phyloP scores from a whole-genome alignment of 441 rosid genomes.

The Adansonia grandidieri region DNA sequence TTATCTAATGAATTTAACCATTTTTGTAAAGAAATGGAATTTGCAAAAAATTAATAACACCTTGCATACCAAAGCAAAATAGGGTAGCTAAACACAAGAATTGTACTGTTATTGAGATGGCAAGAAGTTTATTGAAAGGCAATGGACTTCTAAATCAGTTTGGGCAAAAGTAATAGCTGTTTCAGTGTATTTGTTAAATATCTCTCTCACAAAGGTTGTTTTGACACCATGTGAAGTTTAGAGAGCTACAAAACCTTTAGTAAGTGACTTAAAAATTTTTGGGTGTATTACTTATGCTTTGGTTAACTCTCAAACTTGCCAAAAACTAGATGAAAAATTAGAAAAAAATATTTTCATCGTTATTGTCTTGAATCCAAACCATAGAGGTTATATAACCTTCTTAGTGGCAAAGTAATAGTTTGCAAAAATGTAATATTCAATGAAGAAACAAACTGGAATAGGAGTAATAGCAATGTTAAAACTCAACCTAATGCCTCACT shows the following conservation, averaged over 20 bases:
- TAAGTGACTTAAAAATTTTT: background rate
- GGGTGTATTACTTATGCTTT: background rate
- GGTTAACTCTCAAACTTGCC: background rate
- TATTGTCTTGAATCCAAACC: background rate
- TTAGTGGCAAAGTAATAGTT: background rate
- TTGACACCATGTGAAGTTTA: background rate
- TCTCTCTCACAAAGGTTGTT: background rate
- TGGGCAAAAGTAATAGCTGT: background rate
- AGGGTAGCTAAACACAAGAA: background rate
- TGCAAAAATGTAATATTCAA: background rate
- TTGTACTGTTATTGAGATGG: too few species aligned
- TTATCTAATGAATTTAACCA: background rate
- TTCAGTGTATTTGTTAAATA: too few species aligned
- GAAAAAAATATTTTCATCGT: background rate
- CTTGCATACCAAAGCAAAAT: background rate
- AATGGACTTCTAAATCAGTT: too few species aligned
- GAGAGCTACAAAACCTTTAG: background rate
- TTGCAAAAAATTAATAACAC: background rate
- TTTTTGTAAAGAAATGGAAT: background rate
- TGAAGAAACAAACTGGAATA: background rate
- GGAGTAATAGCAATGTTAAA: too few species aligned
- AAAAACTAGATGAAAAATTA: background rate
- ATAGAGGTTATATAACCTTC: too few species aligned
- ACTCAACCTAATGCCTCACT: too few species aligned
- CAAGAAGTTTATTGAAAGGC: too few species aligned